Evolutionary conservation across 768 basidiomycete species (phyloP).

Genomic region (Hemileccinum rubropunctum): DNA sequence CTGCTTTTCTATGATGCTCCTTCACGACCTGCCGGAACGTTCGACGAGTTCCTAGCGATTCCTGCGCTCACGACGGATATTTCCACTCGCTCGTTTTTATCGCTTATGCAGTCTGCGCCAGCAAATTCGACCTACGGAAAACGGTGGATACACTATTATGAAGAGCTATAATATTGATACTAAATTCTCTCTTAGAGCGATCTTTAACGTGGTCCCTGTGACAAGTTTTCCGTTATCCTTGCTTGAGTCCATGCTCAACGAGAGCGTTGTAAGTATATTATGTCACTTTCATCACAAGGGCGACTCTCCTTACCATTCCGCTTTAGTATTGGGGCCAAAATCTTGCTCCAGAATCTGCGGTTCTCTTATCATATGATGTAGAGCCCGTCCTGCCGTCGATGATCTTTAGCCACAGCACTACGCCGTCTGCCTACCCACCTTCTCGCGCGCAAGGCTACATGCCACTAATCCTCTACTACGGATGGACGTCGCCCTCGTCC

Average conservation of each 20-base stretch:
- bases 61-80: constrained; percentile 1
- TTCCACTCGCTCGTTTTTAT: constrained; percentile 13
- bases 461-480: constrained; percentile 45
- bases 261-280: constrained; percentile 11
- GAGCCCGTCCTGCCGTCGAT: constrained; percentile 50
- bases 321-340: neutral
- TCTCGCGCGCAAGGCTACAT: constrained; percentile 32
- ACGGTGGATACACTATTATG: constrained; percentile 2
- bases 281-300: neutral
- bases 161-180: neutral
- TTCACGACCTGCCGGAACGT: constrained; percentile 8
- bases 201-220: neutral
- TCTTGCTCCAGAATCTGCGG: neutral
- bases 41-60: constrained; percentile 26
- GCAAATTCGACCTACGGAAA: neutral
- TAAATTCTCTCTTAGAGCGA: neutral
- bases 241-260: constrained; percentile 9
- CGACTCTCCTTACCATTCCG: neutral
- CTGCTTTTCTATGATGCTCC: constrained; percentile 55
- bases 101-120: constrained; percentile 5
- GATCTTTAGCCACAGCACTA: constrained; percentile 35
- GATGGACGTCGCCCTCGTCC: neutral
- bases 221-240: constrained; percentile 6
- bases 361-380: constrained; percentile 20
- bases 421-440: constrained; percentile 45